Evolutionary conservation across 2,329 filamentous ascomycete species (phyloP), one percentile per base, ranked within the genome.

Genomic region (Whalleya microplaca): DNA sequence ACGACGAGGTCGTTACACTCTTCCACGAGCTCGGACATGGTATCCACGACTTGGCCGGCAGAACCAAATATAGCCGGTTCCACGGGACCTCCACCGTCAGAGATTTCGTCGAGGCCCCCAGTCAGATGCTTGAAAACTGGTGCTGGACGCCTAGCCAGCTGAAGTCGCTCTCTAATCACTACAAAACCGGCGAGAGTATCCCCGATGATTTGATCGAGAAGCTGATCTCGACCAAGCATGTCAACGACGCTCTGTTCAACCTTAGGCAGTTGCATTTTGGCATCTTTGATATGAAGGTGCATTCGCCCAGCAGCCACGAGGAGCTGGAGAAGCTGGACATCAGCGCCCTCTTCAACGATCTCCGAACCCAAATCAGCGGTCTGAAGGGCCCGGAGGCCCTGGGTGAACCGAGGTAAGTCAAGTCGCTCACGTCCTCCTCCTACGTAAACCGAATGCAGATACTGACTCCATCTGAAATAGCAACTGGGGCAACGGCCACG

Each of bases 271-370:
- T 95, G 42, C 86, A 92, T 72, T 92, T 92, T 68, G 91, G 90
- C 41, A 88, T 91, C 58, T 94, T 91, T 65, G 90, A 95, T 71
- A 94, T 95, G 90, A 85, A 85, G 0, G 82, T 94, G 2, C 91
- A 95, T 74, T 84, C 86, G 23, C 87, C 89, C 7, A 78, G 80
- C 62, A 83, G 81, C n/a, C 89, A 91, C 62, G 84, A 83, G 10
- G 88, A 85, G n/a, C 76, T 89, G 16, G 81, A 91, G 76, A 75
- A 79, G 20, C 73, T 93, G 58, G 82, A 92, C 54, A 78, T 87
- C 27, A 84, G 84, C 46, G 78, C 80, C 58, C 76, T 87, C 21
- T 94, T 91, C 80, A 94, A 95, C 72, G 78, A 84, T 23, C 80
- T 94, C 45, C 83, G 91, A 46, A 81, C 84, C 12, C 80, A 93